Base-by-base conservation (phyloP, 352 stramenopile genomes). In the Globisporangium camurandrum region DNA sequence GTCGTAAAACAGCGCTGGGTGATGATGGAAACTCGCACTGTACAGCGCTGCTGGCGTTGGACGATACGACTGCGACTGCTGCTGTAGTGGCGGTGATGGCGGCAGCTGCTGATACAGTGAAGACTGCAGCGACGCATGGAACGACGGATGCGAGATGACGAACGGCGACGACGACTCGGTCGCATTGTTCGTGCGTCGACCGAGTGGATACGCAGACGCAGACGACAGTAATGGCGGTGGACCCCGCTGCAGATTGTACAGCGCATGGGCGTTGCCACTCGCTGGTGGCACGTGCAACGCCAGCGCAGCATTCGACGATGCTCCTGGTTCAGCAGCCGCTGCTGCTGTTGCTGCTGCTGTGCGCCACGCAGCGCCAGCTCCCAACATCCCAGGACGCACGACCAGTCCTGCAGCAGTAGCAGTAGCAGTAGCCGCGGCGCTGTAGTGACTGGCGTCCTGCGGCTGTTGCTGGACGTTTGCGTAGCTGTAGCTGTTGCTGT, bases 361-460 rank as follows among this genome's bases (percentile, higher is more conserved):
- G 17, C 51, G 27, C 28, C 33, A 24, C 41, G 24, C 34, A 33
- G 12, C 30, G 33, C 50, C 20, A 6, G 20, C 19, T 19, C 17
- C 20, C 26, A 19, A 36, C n/a, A n/a, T n/a, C n/a, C n/a, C n/a
- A n/a, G n/a, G n/a, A n/a, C n/a, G n/a, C n/a, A n/a, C n/a, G n/a
- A n/a, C n/a, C n/a, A n/a, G n/a, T n/a, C n/a, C n/a, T n/a, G n/a
- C n/a, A n/a, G n/a, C n/a, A n/a, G n/a, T n/a, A n/a, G n/a, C n/a
- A n/a, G n/a, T n/a, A n/a, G n/a, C n/a, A n/a, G n/a, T n/a, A n/a
- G n/a, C 37, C 5, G 27, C 24, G 9, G 24, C 14, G 11, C 22
- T 9, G 51, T 57, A 57, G 17, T 24, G 31, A 2, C 23, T 26
- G 43, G 51, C 42, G n/a, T 57, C 41, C 22, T 56, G 40, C 23